These are phyloP conservation scores for Digitaria exilis DNA, from an alignment of 202 grass and related monocot species.

Conservation along the genomic window DNA sequence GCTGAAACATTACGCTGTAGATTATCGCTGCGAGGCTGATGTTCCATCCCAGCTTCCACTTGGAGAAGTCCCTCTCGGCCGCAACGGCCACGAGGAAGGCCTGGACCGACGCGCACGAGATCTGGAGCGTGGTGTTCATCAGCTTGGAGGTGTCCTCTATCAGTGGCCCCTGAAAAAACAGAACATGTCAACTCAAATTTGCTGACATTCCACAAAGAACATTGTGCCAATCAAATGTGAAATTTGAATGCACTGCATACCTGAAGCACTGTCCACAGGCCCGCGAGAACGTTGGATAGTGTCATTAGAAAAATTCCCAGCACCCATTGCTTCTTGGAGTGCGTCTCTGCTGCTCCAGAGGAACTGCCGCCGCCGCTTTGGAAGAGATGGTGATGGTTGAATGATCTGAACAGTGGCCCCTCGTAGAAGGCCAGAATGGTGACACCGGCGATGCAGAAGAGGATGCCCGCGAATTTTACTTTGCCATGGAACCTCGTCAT, in stretches of 20 bases:
- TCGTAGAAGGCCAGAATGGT: conserved; percentile 66
- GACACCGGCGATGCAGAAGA: conserved; percentile 57
- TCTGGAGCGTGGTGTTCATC: conserved; percentile 69
- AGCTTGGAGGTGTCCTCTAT: conserved; percentile 80
- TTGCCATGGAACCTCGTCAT: conserved; percentile 57
- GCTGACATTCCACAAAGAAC: neutral
- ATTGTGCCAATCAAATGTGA: no score
- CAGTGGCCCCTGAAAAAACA: conserved; percentile 48
- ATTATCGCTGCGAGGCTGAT: conserved; percentile 50
- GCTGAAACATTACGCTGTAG: conserved; percentile 48
- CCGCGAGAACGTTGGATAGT: conserved; percentile 45
- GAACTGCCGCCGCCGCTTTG: neutral
- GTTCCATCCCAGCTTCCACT: conserved; percentile 76
- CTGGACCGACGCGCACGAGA: conserved; percentile 69
- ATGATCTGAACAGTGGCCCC: conserved; percentile 60
- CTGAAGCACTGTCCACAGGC: conserved; percentile 69
- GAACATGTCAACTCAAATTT: neutral
- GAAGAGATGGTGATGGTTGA: conserved; percentile 58
- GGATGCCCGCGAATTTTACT: conserved; percentile 56
- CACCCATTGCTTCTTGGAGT: conserved; percentile 52
- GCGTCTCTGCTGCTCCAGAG: neutral
- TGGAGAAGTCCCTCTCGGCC: conserved; percentile 68
- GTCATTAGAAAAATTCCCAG: conserved; percentile 63
- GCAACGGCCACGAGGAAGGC: conserved; percentile 66
- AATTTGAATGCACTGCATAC: conserved; percentile 21